These are phyloP conservation scores for Claviceps fusiformis DNA, from an alignment of 2,329 filamentous ascomycete species.

Conservation along the genomic window DNA sequence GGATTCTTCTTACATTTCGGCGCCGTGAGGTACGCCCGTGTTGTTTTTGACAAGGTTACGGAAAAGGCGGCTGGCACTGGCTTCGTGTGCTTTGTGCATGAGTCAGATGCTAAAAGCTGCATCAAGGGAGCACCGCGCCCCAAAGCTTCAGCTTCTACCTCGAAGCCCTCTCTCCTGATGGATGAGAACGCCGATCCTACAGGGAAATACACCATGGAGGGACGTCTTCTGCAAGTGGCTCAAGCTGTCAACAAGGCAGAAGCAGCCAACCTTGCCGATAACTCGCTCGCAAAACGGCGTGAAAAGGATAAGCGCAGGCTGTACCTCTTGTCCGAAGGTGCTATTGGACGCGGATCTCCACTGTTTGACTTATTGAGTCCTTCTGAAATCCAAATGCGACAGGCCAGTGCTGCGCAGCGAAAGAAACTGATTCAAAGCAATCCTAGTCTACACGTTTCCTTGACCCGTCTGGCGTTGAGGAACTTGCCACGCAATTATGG, in stretches of 20 bases:
- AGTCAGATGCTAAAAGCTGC: conserved; percentile 62
- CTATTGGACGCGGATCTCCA: conserved; percentile 62
- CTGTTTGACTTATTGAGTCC: conserved; percentile 64
- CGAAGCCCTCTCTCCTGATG: conserved; percentile 73
- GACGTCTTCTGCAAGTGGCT: conserved; percentile 71
- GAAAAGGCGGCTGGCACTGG: conserved; percentile 83
- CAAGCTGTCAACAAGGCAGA: conserved; percentile 75
- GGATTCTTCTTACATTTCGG: conserved; percentile 84
- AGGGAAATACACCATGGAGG: conserved; percentile 81
- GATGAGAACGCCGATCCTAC: conserved; percentile 70
- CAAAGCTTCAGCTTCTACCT: conserved; percentile 29
- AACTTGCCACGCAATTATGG: conserved; percentile 77
- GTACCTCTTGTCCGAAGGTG: conserved; percentile 78
- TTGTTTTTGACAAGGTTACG: conserved; percentile 76
- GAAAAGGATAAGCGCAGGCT: conserved; percentile 84
- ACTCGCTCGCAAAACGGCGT: conserved; percentile 45
- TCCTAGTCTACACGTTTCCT: conserved; percentile 72
- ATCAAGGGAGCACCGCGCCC: conserved; percentile 59
- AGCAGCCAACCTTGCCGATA: conserved; percentile 61
- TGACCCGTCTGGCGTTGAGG: conserved; percentile 81
- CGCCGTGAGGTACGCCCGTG: conserved; percentile 73
- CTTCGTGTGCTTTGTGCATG: conserved; percentile 83
- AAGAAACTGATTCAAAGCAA: conserved; percentile 86
- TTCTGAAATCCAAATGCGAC: conserved; percentile 74
- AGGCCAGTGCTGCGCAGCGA: conserved; percentile 74